Evolutionary conservation across 805 yeast genomes (phyloP), one percentile per base, ranked within the genome.

Genomic region (Candida gorgasii): DNA sequence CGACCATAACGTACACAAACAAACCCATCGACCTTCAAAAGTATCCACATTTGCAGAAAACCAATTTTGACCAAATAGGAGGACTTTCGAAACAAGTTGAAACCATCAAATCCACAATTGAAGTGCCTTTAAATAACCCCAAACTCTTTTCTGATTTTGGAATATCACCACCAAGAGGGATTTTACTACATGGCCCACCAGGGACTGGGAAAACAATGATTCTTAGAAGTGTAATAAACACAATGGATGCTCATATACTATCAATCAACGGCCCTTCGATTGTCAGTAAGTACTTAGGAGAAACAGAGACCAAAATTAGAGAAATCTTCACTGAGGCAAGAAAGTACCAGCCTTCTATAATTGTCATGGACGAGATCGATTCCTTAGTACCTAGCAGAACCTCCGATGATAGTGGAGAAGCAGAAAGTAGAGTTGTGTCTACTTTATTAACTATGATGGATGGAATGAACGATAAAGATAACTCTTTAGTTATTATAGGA

Each of bases 151-250:
- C 82, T 6, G 80, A 86, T 42, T 93, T 92, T 67, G 89, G 92
- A n/a, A 84, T 89, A 14, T 75, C 84, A 7, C 97, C 99, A 7
- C 97, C 97, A 11, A 72, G 97, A 44, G 99, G 99, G 26, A 80
- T 92, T n/a, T 66, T 92, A 12, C 64, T 92, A 9, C 96, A 92
- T 65, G 99, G 99, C 0, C 96, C 97, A 2, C 93, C 98, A 2
- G 99, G 99, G 3, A 92, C 97, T 0, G 99, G 99, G 39, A 92
- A 92, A 60, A 86, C 97, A 1, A 79, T 90, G 88, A 72, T 93
- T 6, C 69, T 93, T 27, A 76, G 86, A 42, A 84, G 96, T 19
- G 81, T 92, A 8, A 95, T 96, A 0, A 73, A 80, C 48, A 92
- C 85, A 45, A 69, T 78, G 1, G 76, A 84, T 47, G 95, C 95